Conservation (phyloP, 352 stramenopile species). For the Globisporangium carolinianum region DNA sequence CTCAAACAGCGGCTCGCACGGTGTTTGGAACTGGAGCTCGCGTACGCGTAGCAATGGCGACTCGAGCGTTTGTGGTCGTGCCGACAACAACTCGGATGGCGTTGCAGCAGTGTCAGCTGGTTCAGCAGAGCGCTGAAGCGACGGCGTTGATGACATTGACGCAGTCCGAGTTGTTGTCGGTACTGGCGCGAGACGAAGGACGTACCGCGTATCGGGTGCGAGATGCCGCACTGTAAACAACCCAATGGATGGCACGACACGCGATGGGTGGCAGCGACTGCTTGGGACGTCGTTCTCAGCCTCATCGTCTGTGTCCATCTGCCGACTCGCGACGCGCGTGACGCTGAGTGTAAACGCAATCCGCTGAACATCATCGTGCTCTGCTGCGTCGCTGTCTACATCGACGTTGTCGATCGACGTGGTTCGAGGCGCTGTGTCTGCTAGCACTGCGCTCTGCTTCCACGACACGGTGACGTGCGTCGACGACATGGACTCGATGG, state of each 20-base stretch:
- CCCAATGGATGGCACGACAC: constrained; percentile 26
- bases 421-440: not conserved
- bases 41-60: not conserved
- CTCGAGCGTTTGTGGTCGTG: not conserved
- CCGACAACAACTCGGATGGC: too few relatives aligned
- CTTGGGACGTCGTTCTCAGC: not conserved
- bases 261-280: constrained; percentile 1
- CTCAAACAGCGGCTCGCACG: constrained; percentile 55
- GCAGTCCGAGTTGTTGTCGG: too few relatives aligned
- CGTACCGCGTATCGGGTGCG: constrained; percentile 37
- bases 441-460: constrained; percentile 4
- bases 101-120: not conserved
- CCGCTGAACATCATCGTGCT: not conserved
- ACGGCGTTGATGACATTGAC: too few relatives aligned
- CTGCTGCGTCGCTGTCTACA: not conserved
- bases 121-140: too few relatives aligned
- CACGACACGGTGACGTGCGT: constrained; percentile 27
- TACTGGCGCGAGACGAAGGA: constrained; percentile 20
- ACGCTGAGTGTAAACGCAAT: constrained; percentile 7
- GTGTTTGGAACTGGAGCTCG: constrained; percentile 42
- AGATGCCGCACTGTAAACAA: constrained; percentile 34
- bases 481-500: constrained; percentile 22
- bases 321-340: not conserved
- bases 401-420: not conserved
- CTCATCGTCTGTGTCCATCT: not conserved